Evolutionary conservation across 2,329 filamentous ascomycete species (phyloP).

Genomic region (Bipolaris cookei): DNA sequence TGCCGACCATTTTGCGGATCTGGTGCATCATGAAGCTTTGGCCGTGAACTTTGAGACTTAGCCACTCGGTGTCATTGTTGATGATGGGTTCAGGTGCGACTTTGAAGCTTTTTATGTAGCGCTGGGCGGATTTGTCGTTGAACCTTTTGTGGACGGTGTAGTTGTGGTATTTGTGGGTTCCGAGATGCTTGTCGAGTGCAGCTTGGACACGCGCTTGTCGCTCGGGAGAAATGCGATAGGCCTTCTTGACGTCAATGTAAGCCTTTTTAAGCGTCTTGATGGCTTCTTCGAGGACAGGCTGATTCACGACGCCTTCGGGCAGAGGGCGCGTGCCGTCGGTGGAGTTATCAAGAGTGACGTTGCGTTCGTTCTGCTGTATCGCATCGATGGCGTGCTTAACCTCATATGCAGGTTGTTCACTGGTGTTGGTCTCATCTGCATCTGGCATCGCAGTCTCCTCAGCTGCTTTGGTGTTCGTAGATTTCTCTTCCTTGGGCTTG

Average conservation of each 20-base stretch:
- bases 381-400: conserved; percentile 33
- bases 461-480: conserved; percentile 15
- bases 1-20: conserved; percentile 98
- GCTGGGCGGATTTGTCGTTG: conserved; percentile 82
- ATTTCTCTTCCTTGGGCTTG: conserved; percentile 14
- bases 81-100: conserved; percentile 70
- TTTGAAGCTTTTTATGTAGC: conserved; percentile 90
- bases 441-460: conserved; percentile 18
- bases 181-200: conserved; percentile 75
- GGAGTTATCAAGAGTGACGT: conserved; percentile 31
- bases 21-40: conserved; percentile 99
- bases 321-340: conserved; percentile 41
- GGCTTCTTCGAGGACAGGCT: conserved; percentile 50
- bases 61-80: conserved; percentile 92
- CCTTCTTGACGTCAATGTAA: conserved; percentile 80
- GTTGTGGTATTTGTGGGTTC: conserved; percentile 94
- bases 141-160: conserved; percentile 90
- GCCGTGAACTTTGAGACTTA: conserved; percentile 93
- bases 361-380: conserved; percentile 36
- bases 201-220: conserved; percentile 79
- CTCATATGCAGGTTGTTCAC: conserved; percentile 20
- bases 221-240: conserved; percentile 76
- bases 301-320: conserved; percentile 36
- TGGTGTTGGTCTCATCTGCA: conserved; percentile 15
- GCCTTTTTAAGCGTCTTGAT: conserved; percentile 72